phyloP scores from a whole-genome alignment of 331 rosid genomes.

The Spiraea crenata region DNA sequence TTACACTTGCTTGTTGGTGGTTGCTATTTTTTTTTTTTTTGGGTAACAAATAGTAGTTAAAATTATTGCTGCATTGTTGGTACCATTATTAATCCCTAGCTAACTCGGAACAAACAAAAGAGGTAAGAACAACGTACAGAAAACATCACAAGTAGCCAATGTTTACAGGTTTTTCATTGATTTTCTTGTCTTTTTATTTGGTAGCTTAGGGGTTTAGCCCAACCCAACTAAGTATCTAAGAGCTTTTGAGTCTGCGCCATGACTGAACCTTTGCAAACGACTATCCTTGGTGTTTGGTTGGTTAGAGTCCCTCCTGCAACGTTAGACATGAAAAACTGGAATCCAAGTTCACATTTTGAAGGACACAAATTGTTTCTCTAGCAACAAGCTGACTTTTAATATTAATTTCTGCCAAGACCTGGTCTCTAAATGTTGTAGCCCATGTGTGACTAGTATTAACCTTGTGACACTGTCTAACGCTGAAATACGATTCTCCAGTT shows the following conservation, averaged over 20 bases:
- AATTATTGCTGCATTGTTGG: not conserved
- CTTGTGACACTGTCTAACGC: not conserved
- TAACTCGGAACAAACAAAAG: not conserved
- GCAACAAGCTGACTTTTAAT: not conserved
- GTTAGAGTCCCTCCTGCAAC: not conserved
- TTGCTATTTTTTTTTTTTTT: not conserved
- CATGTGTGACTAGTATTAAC: not conserved
- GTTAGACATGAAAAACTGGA: not conserved
- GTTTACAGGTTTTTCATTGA: too few relatives aligned
- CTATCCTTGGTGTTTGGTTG: not conserved
- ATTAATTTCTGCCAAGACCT: not conserved
- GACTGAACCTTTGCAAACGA: not conserved
- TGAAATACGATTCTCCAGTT: not conserved
- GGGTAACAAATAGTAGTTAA: too few relatives aligned
- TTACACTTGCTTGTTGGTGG: too few relatives aligned
- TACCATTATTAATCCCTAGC: not conserved
- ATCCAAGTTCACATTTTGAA: not conserved
- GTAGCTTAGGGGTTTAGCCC: not conserved
- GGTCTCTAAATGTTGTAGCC: not conserved
- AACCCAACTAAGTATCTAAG: not conserved
- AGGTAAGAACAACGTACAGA: too few relatives aligned
- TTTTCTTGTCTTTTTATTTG: too few relatives aligned
- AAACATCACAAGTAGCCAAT: too few relatives aligned
- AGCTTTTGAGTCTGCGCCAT: not conserved
- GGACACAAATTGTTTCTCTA: not conserved